Evolutionary conservation across 805 yeast genomes (phyloP), one percentile per base, ranked within the genome.

Genomic region (Grigorovia humatica): DNA sequence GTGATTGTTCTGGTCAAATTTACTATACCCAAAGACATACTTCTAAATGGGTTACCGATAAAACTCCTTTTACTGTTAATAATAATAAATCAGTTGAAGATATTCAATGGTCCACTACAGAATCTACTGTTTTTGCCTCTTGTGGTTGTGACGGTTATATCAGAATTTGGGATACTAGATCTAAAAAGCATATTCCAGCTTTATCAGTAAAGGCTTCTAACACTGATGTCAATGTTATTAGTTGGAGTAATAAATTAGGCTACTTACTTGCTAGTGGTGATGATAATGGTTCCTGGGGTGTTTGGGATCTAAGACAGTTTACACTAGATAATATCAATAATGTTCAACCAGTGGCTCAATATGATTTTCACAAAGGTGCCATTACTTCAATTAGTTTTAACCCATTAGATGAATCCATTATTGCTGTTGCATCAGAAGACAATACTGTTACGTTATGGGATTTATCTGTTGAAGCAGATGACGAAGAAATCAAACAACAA

Each of bases 361-460:
- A 91, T 65, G 88, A 86, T 61, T 93, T 93, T 86, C 98, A 93
- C 74, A 87, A 88, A 69, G 80, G 91, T 46, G 85, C 99, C 27
- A 79, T 93, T 62, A 93, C 99, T 1, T 84, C 96, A 6, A 88
- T 93, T 57, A 83, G 91, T 55, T 93, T 91, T 76, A 90, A 90
- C 66, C 99, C 98, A 48, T 74, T 83, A 57, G 99, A 93, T 67
- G 99, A 93, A 70, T 88, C 96, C 0, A 88, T 90, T 55, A 79
- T 93, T 51, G 98, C 98, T 1, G 97, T 91, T 17, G 89, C 95
- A 2, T 87, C 96, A 0, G 98, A 90, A 66, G 99, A 93, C 70
- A 89, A 89, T 68, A 93, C 98, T 6, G 97, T 93, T 9, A 89
- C 97, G 1, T 73, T 93, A 58, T 93, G 99, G 99, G 99, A 93